Conservation (phyloP, 108 stramenopile genomes). For the Conticribra guillardii region DNA sequence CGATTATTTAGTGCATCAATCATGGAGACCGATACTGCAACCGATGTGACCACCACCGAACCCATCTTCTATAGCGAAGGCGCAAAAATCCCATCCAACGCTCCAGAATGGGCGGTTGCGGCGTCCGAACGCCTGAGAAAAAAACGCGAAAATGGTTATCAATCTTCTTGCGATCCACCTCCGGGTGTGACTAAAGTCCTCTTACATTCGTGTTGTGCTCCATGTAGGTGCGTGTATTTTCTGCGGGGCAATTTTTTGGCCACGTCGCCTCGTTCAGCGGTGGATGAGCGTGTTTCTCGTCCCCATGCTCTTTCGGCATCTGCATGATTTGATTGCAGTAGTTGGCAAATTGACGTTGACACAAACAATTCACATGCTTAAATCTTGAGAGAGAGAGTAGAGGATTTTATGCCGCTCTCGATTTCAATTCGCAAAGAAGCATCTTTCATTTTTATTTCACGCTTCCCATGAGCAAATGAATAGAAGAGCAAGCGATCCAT, state of each 20-base stretch:
- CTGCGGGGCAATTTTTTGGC: neutral
- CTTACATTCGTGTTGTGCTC: constrained; percentile 66
- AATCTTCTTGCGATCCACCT: constrained; percentile 28
- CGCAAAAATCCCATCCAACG: constrained; percentile 49
- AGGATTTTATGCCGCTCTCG: too few species aligned
- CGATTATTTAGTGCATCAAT: too few species aligned
- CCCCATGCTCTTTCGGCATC: too few species aligned
- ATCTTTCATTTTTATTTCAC: too few species aligned
- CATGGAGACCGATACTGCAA: too few species aligned
- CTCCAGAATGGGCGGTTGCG: constrained; percentile 58
- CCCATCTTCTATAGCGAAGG: constrained; percentile 42
- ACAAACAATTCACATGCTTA: too few species aligned
- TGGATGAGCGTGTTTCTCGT: neutral
- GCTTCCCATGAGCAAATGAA: too few species aligned
- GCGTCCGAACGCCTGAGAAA: constrained; percentile 52
- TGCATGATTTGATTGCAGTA: too few species aligned
- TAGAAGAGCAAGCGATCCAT: too few species aligned
- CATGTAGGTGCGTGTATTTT: constrained; percentile 28
- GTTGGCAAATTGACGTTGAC: too few species aligned
- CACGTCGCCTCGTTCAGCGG: neutral
- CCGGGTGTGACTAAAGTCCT: constrained; percentile 51
- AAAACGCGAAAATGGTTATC: constrained; percentile 25
- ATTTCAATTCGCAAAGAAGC: too few species aligned
- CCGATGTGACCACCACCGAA: neutral
- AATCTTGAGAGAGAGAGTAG: too few species aligned